Evolutionary conservation across 139 green algal species (phyloP), one percentile per base, ranked within the genome.

Genomic region (Limnomonas spitsbergensis): DNA sequence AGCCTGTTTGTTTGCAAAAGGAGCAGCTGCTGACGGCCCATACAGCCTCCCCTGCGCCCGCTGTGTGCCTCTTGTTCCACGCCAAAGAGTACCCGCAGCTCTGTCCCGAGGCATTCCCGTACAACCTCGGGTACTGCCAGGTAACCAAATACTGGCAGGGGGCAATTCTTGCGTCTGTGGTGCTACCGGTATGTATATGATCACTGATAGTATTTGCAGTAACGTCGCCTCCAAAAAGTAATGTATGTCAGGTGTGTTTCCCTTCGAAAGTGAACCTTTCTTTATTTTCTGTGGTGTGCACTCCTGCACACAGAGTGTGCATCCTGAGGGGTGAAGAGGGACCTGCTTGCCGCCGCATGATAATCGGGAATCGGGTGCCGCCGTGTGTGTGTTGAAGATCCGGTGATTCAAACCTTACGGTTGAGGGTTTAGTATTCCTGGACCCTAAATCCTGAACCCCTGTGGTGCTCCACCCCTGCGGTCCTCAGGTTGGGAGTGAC

Each of bases 51-150:
- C n/a, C n/a, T n/a, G n/a, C n/a, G n/a, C n/a, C n/a, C n/a, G n/a
- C n/a, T n/a, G n/a, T 70, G 56, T 24, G 56, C 4, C 56, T 70
- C 4, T 32, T 70, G 56, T 70, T 70, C 29, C 56, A 70, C 29
- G 56, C 56, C 29, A 70, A 70, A 20, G 56, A 70, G 29, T 70
- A 70, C 29, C 56, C 56, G 9, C 14, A 24, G 29, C 29, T 38
- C 4, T 34, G 29, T 20, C 29, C 56, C 56, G n/a, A 38, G 29
- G 29, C 9, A 7, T 70, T 70, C 56, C 56, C 56, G 4, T 70
- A 70, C 56, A 7, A 70, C n/a, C 56, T 70, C 7, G 56, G 56
- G 9, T 70, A 70, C 56, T 70, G 27, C 29, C 56, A 70, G 56
- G 56, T 70, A 32, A 32, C 14, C 27, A 9, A 35, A 32, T 24